A percentile compares a stretch with the other conserved stretches of the same genome.
Evolutionary conservation across 805 yeast genomes (phyloP).

Genomic region (Kodamaea sagamina): DNA sequence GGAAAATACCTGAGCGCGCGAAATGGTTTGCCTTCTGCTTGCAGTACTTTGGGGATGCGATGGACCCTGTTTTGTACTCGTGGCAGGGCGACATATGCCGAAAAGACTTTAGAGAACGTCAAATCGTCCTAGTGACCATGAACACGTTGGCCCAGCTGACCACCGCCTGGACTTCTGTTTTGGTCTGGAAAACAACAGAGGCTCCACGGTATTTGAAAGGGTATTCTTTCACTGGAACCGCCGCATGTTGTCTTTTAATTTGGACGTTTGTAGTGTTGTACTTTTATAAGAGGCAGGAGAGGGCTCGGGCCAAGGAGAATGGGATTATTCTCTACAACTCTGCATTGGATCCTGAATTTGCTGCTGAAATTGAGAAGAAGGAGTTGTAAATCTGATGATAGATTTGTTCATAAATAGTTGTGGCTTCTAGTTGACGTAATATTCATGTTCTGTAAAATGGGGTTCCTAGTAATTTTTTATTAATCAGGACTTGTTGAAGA

Average conservation of each 20-base stretch:
- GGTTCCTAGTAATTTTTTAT: too few species aligned
- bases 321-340: slow-evolving; percentile 35
- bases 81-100: slow-evolving; percentile 60
- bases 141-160: slow-evolving; percentile 56
- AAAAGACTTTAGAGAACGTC: slow-evolving; percentile 55
- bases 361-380: slow-evolving; percentile 7
- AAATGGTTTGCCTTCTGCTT: slow-evolving; percentile 67
- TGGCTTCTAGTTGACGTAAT: too few species aligned
- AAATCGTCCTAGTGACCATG: slow-evolving; percentile 57
- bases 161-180: slow-evolving; percentile 53
- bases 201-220: slow-evolving; percentile 60
- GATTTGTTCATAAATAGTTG: too few species aligned
- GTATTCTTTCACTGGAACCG: slow-evolving; percentile 50
- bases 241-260: slow-evolving; percentile 45
- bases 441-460: too few species aligned
- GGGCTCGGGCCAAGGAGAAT: slow-evolving; percentile 33
- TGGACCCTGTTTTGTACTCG: slow-evolving; percentile 61
- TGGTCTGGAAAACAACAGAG: slow-evolving; percentile 58
- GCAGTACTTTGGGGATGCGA: slow-evolving; percentile 63
- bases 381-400: too few species aligned
- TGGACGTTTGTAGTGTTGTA: slow-evolving; percentile 55
- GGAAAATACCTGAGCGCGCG: slow-evolving; percentile 57
- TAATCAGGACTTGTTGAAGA: too few species aligned
- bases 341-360: slow-evolving; percentile 21
- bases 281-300: slow-evolving; percentile 42